Percentiles rank a stretch among this genome's conserved stretches.
Evolutionary conservation across 768 basidiomycete genomes (phyloP).

Genomic region (Termitomyces sp.): DNA sequence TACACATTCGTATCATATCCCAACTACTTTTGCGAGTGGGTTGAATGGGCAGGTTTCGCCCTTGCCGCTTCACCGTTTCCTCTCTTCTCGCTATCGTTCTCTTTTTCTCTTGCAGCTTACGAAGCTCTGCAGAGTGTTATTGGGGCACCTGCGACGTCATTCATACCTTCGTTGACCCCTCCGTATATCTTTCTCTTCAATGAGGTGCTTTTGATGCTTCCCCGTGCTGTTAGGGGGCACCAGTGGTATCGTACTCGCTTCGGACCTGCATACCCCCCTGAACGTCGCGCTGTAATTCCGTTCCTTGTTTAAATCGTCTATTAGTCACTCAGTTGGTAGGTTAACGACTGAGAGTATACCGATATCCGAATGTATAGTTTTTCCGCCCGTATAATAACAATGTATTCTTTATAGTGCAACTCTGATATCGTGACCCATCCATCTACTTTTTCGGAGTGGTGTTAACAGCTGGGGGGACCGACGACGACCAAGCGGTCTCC

Average conservation of each 20-base stretch:
- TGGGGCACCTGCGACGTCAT: slow-evolving; percentile 21
- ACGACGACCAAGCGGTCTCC: no score
- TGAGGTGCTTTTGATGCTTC: slow-evolving; percentile 75
- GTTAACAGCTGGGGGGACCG: no score
- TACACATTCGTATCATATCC: slow-evolving; percentile 83
- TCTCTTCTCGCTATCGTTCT: slow-evolving; percentile 15
- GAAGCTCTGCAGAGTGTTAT: background rate
- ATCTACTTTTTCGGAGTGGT: no score
- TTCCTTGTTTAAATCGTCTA: slow-evolving; percentile 31
- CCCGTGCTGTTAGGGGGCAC: slow-evolving; percentile 78
- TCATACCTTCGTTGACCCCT: slow-evolving; percentile 47
- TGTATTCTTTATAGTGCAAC: background rate
- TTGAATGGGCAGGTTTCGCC: slow-evolving; percentile 89
- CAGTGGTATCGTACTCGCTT: slow-evolving; percentile 81
- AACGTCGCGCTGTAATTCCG: slow-evolving; percentile 77
- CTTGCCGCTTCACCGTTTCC: slow-evolving; percentile 59
- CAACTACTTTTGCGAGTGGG: slow-evolving; percentile 93
- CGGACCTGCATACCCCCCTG: slow-evolving; percentile 66
- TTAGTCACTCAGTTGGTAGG: background rate
- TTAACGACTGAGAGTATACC: no score
- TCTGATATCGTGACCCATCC: background rate
- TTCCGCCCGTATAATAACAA: background rate
- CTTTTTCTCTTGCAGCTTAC: slow-evolving; percentile 17
- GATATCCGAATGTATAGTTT: no score
- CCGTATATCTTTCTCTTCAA: slow-evolving; percentile 76